phyloP scores from a whole-genome alignment of 148 eudicot genomes.

The Fallopia convolvulus region DNA sequence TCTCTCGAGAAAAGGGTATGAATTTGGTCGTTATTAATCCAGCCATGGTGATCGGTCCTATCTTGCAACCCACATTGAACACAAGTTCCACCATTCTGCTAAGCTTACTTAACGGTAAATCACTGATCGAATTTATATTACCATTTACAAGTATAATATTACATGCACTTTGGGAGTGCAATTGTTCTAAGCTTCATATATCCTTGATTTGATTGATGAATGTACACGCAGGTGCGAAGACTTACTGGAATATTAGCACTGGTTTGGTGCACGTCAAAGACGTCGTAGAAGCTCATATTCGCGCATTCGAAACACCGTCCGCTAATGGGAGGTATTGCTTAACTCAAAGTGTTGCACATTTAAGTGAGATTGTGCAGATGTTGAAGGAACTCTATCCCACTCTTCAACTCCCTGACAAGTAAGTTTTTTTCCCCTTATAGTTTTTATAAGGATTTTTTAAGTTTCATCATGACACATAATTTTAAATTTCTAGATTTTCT shows the following conservation, averaged over 20 bases:
- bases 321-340: conserved; percentile 43
- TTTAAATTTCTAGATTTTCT: no score
- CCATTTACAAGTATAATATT: no score
- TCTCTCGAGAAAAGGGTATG: conserved; percentile 11
- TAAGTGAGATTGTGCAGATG: conserved; percentile 19
- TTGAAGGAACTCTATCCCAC: conserved; percentile 26
- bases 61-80: conserved; percentile 48
- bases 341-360: conserved; percentile 12
- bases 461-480: not conserved
- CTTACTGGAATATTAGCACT: not conserved
- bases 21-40: conserved; percentile 20
- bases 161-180: no score
- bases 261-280: conserved; percentile 40
- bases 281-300: conserved; percentile 37
- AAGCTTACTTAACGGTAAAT: conserved; percentile 23
- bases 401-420: conserved; percentile 24
- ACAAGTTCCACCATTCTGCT: conserved; percentile 42
- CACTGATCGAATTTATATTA: no score
- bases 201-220: not conserved
- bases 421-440: not conserved
- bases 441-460: not conserved
- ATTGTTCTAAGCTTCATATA: no score
- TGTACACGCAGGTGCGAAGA: conserved; percentile 18
- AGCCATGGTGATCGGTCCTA: conserved; percentile 39
- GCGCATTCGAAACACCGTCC: conserved; percentile 35